phyloP scores from a whole-genome alignment of 768 basidiomycete genomes.

The Clitopilus passeckerianus region DNA sequence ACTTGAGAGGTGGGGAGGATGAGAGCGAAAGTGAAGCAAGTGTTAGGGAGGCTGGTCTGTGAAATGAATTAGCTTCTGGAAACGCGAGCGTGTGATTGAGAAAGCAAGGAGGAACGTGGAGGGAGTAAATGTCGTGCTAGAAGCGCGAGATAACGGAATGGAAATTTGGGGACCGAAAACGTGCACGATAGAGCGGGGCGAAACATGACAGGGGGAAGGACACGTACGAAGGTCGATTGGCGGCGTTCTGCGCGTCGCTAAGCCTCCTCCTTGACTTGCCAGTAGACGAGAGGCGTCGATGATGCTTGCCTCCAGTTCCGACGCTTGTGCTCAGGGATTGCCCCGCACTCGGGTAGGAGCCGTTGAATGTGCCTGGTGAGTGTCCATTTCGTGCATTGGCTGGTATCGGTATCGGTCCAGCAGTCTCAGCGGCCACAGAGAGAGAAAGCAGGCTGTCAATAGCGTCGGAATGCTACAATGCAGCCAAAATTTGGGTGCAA shows the following conservation, averaged over 20 bases:
- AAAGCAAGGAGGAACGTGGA: background rate
- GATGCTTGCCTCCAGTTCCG: conserved; percentile 37
- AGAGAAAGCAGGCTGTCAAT: conserved; percentile 63
- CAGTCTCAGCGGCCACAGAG: conserved; percentile 55
- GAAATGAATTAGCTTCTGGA: background rate
- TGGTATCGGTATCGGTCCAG: conserved; percentile 35
- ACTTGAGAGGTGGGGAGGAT: conserved; percentile 28
- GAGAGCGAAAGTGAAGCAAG: conserved; percentile 40
- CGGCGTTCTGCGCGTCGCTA: conserved; percentile 79
- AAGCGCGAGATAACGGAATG: conserved; percentile 1
- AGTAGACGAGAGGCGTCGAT: conserved; percentile 67
- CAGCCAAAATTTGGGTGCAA: no score
- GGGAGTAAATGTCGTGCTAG: background rate
- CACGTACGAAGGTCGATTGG: conserved; percentile 68
- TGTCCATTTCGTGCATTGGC: conserved; percentile 5
- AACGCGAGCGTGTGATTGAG: background rate
- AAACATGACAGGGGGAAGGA: conserved; percentile 1
- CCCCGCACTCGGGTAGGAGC: conserved; percentile 1
- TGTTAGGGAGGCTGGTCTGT: conserved; percentile 30
- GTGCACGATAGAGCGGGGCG: background rate
- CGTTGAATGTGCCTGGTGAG: conserved; percentile 13
- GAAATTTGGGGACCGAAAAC: conserved; percentile 1
- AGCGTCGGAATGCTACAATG: conserved; percentile 34
- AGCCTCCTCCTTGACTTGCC: conserved; percentile 67
- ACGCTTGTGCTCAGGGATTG: conserved; percentile 19